Evolutionary conservation across 352 stramenopile species (phyloP), one percentile per base, ranked within the genome.

Genomic region (Phytophthora idaei): DNA sequence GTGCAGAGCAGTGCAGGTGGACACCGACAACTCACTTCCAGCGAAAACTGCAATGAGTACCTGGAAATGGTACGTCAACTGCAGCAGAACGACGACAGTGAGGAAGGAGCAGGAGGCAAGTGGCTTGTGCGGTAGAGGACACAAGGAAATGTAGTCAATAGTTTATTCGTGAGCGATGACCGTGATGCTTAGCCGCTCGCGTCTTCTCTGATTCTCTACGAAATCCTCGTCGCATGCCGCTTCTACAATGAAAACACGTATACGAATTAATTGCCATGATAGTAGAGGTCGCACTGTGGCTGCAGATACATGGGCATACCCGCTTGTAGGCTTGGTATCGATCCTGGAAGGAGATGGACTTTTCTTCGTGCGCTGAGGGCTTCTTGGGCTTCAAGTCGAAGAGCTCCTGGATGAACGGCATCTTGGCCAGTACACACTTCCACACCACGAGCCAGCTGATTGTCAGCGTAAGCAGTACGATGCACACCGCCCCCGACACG

Each of bases 381-480:
- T 80, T 87, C 61, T 81, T 80, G 51, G 85, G 82, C 63, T 92
- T 91, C 57, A 94, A 71, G 71, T 94, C 85, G 72, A 94, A 90
- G 25, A 94, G 79, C 67, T 94, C 85, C 62, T 91, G 85, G 32
- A 94, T 62, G 59, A 94, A 91, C 15, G 81, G 81, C 82, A 94
- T 94, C 65, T 91, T 91, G 51, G 85, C 80, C 53, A 94, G 71
- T 58, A 94, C 83, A 57, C 81, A 90, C 71, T 92, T 94, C 85
- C 85, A 94, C 55, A 94, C 85, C n/a, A 89, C 75, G 53, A 94
- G 79, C 85, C 85, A 94, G 54, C 83, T 84, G 29, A 94, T 51
- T 5, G 62, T 77, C 9, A 94, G 68, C 54, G 85, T 94, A 60
- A 90, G 83, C n/a, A 94, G 85, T 55, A 94, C 78, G 70, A 94